Percentiles rank a stretch among this genome's conserved stretches.
These are phyloP conservation scores for Suillus fuscotomentosus DNA, from an alignment of 768 basidiomycete genomes.

Conservation along the genomic window DNA sequence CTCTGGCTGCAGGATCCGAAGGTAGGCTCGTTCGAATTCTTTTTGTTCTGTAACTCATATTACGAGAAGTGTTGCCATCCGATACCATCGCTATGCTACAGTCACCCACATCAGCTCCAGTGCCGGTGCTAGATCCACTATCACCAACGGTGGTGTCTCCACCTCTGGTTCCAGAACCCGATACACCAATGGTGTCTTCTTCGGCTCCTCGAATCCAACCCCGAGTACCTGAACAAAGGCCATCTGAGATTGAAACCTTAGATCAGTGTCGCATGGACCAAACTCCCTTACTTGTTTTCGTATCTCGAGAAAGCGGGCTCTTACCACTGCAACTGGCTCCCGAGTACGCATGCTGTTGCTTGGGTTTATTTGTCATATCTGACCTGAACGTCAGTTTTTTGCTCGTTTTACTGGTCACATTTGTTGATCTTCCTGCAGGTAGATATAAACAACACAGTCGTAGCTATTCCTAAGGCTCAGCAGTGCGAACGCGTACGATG, in stretches of 20 bases:
- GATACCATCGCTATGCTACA: background rate
- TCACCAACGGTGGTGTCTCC: background rate
- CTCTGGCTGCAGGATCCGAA: background rate
- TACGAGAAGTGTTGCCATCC: background rate
- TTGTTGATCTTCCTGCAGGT: conserved; percentile 13
- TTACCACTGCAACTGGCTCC: conserved; percentile 24
- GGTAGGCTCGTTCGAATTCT: background rate
- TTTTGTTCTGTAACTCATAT: background rate
- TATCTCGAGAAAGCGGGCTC: conserved; percentile 32
- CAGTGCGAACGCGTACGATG: conserved; percentile 39
- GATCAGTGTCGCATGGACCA: conserved; percentile 37
- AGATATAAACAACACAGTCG: conserved; percentile 1
- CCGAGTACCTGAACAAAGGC: conserved; percentile 20
- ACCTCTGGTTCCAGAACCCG: background rate
- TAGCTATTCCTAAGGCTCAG: conserved; percentile 1
- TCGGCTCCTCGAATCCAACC: background rate
- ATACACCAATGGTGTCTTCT: background rate
- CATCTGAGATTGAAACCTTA: conserved; percentile 42
- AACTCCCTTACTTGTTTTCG: conserved; percentile 42
- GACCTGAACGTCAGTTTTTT: conserved; percentile 31
- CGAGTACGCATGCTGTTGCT: conserved; percentile 40
- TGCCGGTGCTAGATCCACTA: background rate
- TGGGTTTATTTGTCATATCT: conserved; percentile 48
- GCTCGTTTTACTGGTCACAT: conserved; percentile 4
- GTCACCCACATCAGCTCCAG: background rate